phyloP scores from a whole-genome alignment of 495 filamentous ascomycete genomes.

The Patellaria atrata region DNA sequence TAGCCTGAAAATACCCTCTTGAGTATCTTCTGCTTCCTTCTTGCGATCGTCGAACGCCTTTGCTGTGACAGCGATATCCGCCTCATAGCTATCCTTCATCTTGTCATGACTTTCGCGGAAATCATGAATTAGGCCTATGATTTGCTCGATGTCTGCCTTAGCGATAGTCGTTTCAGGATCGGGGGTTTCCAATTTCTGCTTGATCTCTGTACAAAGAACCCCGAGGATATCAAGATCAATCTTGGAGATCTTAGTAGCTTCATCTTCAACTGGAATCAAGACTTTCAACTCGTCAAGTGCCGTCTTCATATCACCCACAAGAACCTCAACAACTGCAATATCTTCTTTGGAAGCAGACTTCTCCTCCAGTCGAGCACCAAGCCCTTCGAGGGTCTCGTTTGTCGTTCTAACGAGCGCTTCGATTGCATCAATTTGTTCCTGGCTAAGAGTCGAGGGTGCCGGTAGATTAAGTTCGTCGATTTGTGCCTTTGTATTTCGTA shows the following conservation, averaged over 20 bases:
- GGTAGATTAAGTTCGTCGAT: conserved; percentile 65
- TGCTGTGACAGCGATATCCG: conserved; percentile 55
- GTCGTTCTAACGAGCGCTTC: conserved; percentile 57
- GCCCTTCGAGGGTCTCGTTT: conserved; percentile 48
- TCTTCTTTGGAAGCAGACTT: conserved; percentile 41
- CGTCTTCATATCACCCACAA: conserved; percentile 59
- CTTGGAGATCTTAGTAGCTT: conserved; percentile 55
- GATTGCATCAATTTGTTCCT: conserved; percentile 61
- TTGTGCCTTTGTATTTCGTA: conserved; percentile 69
- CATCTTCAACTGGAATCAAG: conserved; percentile 37
- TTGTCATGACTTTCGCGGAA: conserved; percentile 36
- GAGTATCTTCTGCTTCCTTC: conserved; percentile 43
- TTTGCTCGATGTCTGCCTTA: conserved; percentile 46
- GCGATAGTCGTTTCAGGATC: conserved; percentile 49
- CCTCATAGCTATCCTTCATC: conserved; percentile 46
- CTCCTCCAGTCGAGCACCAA: conserved; percentile 32
- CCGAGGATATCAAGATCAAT: conserved; percentile 66
- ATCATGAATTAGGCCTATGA: conserved; percentile 53
- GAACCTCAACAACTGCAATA: conserved; percentile 54
- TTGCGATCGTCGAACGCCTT: conserved; percentile 69
- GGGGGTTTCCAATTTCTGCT: conserved; percentile 52
- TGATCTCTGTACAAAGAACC: conserved; percentile 65
- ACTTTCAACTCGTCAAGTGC: conserved; percentile 67
- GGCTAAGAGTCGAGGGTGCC: conserved; percentile 43
- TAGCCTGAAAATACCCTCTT: conserved; percentile 44